These are phyloP conservation scores for Hydnomerulius pinastri DNA, from an alignment of 768 basidiomycete genomes.

Conservation along the genomic window DNA sequence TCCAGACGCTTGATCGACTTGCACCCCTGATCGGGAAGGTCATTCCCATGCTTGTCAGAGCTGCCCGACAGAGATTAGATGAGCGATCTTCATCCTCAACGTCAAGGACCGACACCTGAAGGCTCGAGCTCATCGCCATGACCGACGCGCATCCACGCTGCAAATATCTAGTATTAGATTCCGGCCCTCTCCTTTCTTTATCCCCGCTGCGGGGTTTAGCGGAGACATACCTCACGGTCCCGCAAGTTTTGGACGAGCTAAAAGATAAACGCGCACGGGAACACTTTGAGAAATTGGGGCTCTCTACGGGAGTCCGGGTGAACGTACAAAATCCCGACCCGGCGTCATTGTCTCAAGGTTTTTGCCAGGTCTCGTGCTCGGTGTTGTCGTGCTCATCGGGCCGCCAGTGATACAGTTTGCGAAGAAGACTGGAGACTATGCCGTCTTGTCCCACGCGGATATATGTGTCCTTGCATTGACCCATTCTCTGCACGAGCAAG, in stretches of 20 bases:
- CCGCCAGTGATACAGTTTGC: slow-evolving; percentile 82
- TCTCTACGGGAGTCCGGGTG: slow-evolving; percentile 76
- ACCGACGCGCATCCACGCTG: slow-evolving; percentile 46
- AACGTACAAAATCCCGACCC: slow-evolving; percentile 71
- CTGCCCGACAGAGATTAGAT: no score
- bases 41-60: slow-evolving; percentile 15
- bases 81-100: no score
- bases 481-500: slow-evolving; percentile 68
- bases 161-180: slow-evolving; percentile 87
- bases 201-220: slow-evolving; percentile 90
- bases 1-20: no score
- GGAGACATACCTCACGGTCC: slow-evolving; percentile 81
- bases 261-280: slow-evolving; percentile 86
- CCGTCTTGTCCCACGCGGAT: slow-evolving; percentile 90
- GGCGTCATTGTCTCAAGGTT: slow-evolving; percentile 65
- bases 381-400: slow-evolving; percentile 14
- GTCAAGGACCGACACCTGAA: no score
- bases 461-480: slow-evolving; percentile 89
- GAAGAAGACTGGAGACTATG: slow-evolving; percentile 95
- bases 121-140: slow-evolving; percentile 20
- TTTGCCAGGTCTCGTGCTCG: slow-evolving; percentile 17
- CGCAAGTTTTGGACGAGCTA: slow-evolving; percentile 87
- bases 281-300: slow-evolving; percentile 77
- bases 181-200: slow-evolving; percentile 87
- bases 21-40: slow-evolving; percentile 4